Conservation (phyloP, 2,329 filamentous ascomycete species). For the Aspergillus ochraceoroseus region DNA sequence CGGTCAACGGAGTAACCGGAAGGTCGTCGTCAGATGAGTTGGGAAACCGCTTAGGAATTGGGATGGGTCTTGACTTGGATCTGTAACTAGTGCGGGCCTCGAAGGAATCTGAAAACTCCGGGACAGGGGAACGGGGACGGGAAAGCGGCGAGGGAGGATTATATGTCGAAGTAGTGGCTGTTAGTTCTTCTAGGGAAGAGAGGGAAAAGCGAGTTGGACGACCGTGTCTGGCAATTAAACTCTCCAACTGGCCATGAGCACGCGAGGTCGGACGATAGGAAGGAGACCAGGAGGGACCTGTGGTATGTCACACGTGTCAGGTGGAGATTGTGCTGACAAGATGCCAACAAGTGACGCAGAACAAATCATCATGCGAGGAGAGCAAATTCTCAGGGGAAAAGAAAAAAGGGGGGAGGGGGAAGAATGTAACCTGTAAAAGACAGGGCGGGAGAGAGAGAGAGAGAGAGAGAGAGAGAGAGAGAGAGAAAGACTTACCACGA, state of each 20-base stretch:
- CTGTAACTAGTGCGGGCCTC: constrained; percentile 28
- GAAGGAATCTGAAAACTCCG: constrained; percentile 22
- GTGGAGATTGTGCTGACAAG: constrained; percentile 17
- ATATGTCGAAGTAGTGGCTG: constrained; percentile 37
- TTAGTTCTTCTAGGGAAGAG: constrained; percentile 38
- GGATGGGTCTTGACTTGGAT: constrained; percentile 34
- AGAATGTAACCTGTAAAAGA: too few relatives aligned
- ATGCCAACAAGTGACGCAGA: constrained; percentile 7
- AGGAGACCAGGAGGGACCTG: constrained; percentile 25
- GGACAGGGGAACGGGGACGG: constrained; percentile 24
- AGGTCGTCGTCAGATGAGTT: constrained; percentile 30
- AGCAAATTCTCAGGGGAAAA: constrained; percentile 5
- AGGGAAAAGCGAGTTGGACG: constrained; percentile 38
- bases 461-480: constrained; percentile 3
- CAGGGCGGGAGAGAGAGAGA: neutral
- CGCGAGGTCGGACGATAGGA: constrained; percentile 26
- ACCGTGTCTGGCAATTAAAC: constrained; percentile 37
- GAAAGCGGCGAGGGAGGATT: constrained; percentile 29
- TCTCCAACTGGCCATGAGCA: constrained; percentile 36
- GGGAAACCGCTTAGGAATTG: constrained; percentile 30
- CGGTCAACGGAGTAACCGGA: constrained; percentile 38
- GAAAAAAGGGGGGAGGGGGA: neutral
- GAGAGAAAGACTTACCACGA: constrained; percentile 16
- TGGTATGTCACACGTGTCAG: constrained; percentile 33
- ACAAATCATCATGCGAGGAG: constrained; percentile 10